Base-by-base conservation (phyloP, 305 asterid species). In the Fraxinus dipetala region DNA sequence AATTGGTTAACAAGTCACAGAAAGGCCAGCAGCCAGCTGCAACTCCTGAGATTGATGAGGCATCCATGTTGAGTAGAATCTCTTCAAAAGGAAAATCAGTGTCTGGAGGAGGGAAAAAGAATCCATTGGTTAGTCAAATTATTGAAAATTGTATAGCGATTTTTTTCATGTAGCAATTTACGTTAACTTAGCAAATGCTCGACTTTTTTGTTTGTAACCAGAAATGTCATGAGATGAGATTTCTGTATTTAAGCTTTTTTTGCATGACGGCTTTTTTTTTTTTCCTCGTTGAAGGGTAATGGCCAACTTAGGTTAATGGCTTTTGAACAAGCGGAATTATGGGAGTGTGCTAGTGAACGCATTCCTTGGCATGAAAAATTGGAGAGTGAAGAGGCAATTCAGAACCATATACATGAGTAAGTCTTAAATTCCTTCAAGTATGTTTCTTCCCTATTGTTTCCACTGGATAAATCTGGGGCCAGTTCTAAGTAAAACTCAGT, bases 401-500 rank as follows among this genome's bases (percentile, higher is more conserved):
- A 94, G 84, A 94, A 96, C 89, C 98, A 92, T 78, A 93, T 94
- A 38, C 99, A 96, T 72, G 99, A 94, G 99, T 94, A 89, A 90
- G 99, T 87, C 78, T 86, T 28, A 13, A 11, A 24, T 65, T 84
- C 38, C 83, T 70, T 77, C 20, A 72, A 67, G 75, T 54, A 35
- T 51, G 34, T 43, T 69, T 79, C 78, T 80, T 61, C 76, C 31
- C 54, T 32, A 28, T 76, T 48, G 61, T 69, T 63, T 45, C 24
- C 78, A 56, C 34, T 82, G 74, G 36, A 10, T 65, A 20, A 28
- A 26, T 24, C 13, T 24, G 31, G 5, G 36, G 73, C 73, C 36
- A 10, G 73, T 24, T 14, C 34, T 65, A 24, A 24, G 34, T 65
- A 65, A 32, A 28, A 65, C 35, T 24, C 35, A 28, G 34, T 26